Evolutionary conservation across 306 rosid genomes (phyloP).

Genomic region (Vigna nakashimae): DNA sequence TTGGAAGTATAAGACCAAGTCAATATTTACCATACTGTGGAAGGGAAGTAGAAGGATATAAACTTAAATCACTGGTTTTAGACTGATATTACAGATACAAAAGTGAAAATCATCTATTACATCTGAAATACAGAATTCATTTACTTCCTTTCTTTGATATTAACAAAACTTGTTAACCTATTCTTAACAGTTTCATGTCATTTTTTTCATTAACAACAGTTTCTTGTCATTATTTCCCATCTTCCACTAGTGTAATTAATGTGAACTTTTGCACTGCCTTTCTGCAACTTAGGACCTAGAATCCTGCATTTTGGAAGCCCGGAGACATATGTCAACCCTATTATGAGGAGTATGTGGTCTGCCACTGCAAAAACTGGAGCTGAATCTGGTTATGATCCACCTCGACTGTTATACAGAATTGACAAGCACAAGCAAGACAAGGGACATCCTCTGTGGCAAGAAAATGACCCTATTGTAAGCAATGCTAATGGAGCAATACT

Average conservation of each 20-base stretch:
- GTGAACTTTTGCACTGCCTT: slow-evolving; percentile 26
- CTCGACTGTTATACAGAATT: slow-evolving; percentile 38
- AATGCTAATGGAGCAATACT: slow-evolving; percentile 48
- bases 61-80: not conserved
- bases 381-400: slow-evolving; percentile 53
- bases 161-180: too few species aligned
- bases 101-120: not conserved
- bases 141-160: not conserved
- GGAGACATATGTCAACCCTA: slow-evolving; percentile 56
- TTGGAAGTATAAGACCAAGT: not conserved
- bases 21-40: not conserved
- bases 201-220: too few species aligned
- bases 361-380: slow-evolving; percentile 53
- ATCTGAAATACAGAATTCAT: not conserved
- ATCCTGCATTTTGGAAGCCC: slow-evolving; percentile 78
- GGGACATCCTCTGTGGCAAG: slow-evolving; percentile 55
- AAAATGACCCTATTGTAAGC: slow-evolving; percentile 40
- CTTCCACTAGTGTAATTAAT: slow-evolving; percentile 22
- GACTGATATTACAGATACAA: not conserved
- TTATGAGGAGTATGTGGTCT: slow-evolving; percentile 65
- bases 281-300: slow-evolving; percentile 70
- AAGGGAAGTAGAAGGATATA: not conserved
- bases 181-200: too few species aligned
- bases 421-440: slow-evolving; percentile 57
- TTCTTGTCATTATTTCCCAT: slow-evolving; percentile 15